A percentile compares a stretch with the other conserved stretches of the same genome.
phyloP scores from a whole-genome alignment of 2,329 filamentous ascomycete species.

The Pseudogymnoascus pannorum region DNA sequence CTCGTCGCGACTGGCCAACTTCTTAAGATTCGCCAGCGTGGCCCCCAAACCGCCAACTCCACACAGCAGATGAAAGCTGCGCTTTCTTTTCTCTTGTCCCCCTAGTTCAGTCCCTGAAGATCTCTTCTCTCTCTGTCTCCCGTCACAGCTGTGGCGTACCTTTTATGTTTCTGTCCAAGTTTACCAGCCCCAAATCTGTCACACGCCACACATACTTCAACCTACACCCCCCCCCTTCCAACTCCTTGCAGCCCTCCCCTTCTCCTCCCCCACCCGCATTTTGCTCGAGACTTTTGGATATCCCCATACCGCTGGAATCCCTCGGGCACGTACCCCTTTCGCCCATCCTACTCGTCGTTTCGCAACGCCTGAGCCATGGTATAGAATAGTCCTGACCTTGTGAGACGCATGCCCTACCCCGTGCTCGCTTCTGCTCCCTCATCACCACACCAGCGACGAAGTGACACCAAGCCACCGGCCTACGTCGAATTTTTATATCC shows the following conservation, averaged over 20 bases:
- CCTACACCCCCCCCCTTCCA: neutral
- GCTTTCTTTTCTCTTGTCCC: neutral
- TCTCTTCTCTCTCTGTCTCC: neutral
- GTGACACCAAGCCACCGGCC: neutral
- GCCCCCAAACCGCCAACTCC: neutral
- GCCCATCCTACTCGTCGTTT: neutral
- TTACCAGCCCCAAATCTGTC: conserved; percentile 1
- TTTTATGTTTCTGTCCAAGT: neutral
- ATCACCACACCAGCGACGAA: neutral
- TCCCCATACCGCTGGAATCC: neutral
- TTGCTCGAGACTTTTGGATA: neutral
- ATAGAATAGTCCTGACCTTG: neutral
- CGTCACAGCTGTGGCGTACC: neutral
- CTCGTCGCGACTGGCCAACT: neutral
- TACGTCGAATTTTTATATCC: neutral
- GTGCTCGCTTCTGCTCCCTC: neutral
- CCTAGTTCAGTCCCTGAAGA: neutral
- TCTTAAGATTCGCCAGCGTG: neutral
- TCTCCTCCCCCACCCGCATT: neutral
- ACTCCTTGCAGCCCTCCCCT: neutral
- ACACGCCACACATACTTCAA: neutral
- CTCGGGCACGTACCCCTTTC: neutral
- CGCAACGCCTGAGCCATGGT: neutral
- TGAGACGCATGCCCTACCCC: neutral
- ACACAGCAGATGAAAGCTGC: neutral